Conservation (phyloP, 106 monocot species). For the Alisma plantagoaquatica region DNA sequence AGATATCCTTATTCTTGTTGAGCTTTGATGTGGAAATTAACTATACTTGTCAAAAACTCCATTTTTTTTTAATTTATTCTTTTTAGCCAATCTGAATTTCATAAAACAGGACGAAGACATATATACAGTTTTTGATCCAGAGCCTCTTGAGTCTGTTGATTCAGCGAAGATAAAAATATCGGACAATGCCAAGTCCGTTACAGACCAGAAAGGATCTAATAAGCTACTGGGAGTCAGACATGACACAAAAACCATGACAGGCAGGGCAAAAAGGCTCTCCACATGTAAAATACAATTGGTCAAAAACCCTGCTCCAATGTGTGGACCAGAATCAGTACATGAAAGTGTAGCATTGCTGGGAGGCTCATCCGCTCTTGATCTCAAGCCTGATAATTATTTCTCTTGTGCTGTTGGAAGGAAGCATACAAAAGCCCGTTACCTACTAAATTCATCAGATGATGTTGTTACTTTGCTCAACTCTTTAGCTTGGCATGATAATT, state of each 20-base stretch:
- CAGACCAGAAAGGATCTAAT: background rate
- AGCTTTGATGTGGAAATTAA: no score
- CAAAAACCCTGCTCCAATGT: background rate
- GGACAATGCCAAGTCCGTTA: background rate
- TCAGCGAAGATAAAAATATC: background rate
- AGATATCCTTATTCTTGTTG: no score
- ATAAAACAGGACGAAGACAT: conserved; percentile 7
- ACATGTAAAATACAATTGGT: background rate
- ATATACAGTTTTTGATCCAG: conserved; percentile 11
- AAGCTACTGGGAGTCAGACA: background rate
- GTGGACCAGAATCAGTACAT: background rate
- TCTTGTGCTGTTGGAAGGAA: conserved; percentile 13
- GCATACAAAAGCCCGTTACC: conserved; percentile 7
- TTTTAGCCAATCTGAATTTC: no score
- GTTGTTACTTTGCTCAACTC: conserved; percentile 5
- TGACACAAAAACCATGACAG: background rate
- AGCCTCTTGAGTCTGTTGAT: background rate
- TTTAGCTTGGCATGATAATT: background rate
- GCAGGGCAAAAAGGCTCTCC: background rate
- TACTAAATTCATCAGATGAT: conserved; percentile 5
- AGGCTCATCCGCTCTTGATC: conserved; percentile 8
- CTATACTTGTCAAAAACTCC: no score
- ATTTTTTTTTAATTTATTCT: no score
- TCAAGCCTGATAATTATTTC: conserved; percentile 15
- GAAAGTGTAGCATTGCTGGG: conserved; percentile 5